These are phyloP conservation scores for Nakaseomyces uthaithaninus DNA, from an alignment of 1,139 yeast genomes.

Conservation along the genomic window DNA sequence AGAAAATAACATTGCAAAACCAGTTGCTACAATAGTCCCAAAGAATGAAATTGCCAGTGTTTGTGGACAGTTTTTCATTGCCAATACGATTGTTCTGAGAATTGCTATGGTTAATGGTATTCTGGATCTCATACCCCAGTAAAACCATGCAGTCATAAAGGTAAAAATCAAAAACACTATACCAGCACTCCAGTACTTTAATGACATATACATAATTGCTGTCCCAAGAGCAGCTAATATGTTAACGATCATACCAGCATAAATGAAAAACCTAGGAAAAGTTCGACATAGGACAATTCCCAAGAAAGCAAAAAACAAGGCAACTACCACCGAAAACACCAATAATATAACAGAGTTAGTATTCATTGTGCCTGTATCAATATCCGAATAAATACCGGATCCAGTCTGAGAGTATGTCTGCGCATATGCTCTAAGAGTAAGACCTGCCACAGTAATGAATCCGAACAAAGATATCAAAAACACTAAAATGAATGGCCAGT, in stretches of 20 bases:
- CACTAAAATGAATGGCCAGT: conserved; percentile 61
- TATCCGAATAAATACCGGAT: conserved; percentile 52
- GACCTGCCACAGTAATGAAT: conserved; percentile 61
- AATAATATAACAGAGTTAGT: conserved; percentile 68
- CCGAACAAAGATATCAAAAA: conserved; percentile 58
- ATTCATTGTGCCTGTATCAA: conserved; percentile 52
- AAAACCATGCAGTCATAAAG: conserved; percentile 56
- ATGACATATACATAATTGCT: conserved; percentile 59
- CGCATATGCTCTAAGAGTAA: conserved; percentile 58
- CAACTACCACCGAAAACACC: conserved; percentile 55
- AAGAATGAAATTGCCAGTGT: conserved; percentile 54
- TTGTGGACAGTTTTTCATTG: conserved; percentile 63
- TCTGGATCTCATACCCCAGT: conserved; percentile 63
- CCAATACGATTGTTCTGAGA: conserved; percentile 64
- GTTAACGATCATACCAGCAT: conserved; percentile 60
- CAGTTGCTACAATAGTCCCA: conserved; percentile 59
- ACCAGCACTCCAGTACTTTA: conserved; percentile 68
- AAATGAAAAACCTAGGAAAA: conserved; percentile 62
- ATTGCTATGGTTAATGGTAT: conserved; percentile 71
- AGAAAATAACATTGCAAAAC: conserved; percentile 57
- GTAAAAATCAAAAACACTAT: conserved; percentile 63
- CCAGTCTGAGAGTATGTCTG: conserved; percentile 50
- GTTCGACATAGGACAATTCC: conserved; percentile 55
- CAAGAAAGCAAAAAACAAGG: conserved; percentile 49
- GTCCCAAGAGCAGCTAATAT: conserved; percentile 66